Evolutionary conservation across 257 asterid species (phyloP), one percentile per base, ranked within the genome.

Genomic region (Capsicum pubescens): DNA sequence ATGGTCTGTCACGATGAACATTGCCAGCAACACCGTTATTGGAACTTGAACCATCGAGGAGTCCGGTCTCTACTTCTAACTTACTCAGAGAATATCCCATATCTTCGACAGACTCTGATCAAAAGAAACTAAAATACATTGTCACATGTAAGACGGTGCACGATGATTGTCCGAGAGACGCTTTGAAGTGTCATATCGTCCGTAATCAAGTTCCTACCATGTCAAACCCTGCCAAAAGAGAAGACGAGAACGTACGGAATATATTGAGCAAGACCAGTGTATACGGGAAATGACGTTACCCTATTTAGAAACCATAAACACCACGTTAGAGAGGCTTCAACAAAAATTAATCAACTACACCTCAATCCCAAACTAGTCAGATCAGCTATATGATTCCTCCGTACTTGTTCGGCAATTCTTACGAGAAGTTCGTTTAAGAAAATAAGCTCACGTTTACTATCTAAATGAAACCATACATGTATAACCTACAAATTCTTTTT

Each of bases 31-130:
- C 85, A 79, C 88, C 89, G 2, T 82, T 52, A 84, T 52, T 84
- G 86, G 88, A 87, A 80, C 86, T 88, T 11, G 93, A 89, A 81
- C 94, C 92, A 70, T 89, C 92, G 11, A 88, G 82, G 81, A 84
- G 81, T 67, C 63, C 93, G 15, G 97, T 88, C 35, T 90, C 93
- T 14, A 87, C 78, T 84, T 87, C 97, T 82, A 93, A 60, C 87
- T 81, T 94, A 84, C 98, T 94, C 71, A 94, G 82, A 87, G 94
- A 90, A 82, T 90, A 92, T 32, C 97, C 97, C 97, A 93, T 92
- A 71, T 83, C 83, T 56, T 85, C 76, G 81, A 86, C 56, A 84
- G 83, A 56, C 16, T 84, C 89, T 54, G 80, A 69, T 16, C 79
- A 87, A 44, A 87, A 39, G 86, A 78, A 80, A 77, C 88, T 74